Percentiles rank a stretch among this genome's conserved stretches.
Conservation (phyloP, 306 rosid genomes). For the Rosa lucieae region DNA sequence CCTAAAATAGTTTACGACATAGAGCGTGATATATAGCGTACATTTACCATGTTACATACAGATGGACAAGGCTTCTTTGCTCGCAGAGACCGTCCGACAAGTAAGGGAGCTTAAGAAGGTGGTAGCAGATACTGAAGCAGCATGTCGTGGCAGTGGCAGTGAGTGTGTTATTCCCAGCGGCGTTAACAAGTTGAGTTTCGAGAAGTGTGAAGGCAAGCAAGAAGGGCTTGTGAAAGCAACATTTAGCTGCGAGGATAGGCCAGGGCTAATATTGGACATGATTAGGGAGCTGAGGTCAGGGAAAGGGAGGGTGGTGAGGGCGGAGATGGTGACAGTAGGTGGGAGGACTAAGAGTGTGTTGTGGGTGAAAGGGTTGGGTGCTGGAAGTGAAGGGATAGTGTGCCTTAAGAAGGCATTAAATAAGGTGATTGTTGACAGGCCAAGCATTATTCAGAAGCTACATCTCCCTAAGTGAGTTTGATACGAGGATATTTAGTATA, state of each 20-base stretch:
- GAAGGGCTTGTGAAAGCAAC: slow-evolving; percentile 50
- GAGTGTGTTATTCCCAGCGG: slow-evolving; percentile 48
- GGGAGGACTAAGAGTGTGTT: slow-evolving; percentile 54
- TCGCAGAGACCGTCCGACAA: slow-evolving; percentile 51
- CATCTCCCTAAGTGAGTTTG: neutral
- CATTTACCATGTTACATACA: slow-evolving; percentile 10
- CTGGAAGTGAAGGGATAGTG: slow-evolving; percentile 39
- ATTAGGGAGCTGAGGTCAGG: slow-evolving; percentile 40
- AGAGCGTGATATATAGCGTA: neutral
- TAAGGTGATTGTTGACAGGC: slow-evolving; percentile 37
- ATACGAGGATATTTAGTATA: neutral
- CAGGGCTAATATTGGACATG: slow-evolving; percentile 47
- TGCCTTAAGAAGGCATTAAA: slow-evolving; percentile 50
- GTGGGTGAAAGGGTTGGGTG: slow-evolving; percentile 46
- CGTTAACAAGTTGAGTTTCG: slow-evolving; percentile 40
- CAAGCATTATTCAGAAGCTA: neutral
- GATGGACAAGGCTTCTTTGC: slow-evolving; percentile 74
- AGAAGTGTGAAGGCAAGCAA: slow-evolving; percentile 33
- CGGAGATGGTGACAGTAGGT: slow-evolving; percentile 62
- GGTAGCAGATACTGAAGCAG: slow-evolving; percentile 42
- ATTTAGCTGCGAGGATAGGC: slow-evolving; percentile 60
- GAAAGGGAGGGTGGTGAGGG: slow-evolving; percentile 51
- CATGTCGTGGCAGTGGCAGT: slow-evolving; percentile 6
- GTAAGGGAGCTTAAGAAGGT: slow-evolving; percentile 54
- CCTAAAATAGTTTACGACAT: neutral